A percentile compares a stretch with the other conserved stretches of the same genome.
These are phyloP conservation scores for Cladosporium velox DNA, from an alignment of 2,329 filamentous ascomycete genomes.

Conservation along the genomic window DNA sequence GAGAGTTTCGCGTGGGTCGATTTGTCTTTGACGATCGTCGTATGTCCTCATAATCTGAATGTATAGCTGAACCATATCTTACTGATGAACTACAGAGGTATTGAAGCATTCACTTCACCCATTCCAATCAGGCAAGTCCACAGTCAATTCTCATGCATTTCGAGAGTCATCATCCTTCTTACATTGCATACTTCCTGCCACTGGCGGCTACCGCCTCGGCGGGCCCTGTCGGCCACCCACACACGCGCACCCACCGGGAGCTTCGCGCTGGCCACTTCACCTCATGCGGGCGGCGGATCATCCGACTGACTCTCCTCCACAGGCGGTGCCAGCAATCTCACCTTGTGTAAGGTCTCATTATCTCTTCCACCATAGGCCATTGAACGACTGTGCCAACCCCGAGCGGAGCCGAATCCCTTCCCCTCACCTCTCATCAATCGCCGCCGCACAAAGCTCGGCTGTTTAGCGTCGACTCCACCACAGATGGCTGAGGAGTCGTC, in stretches of 20 bases:
- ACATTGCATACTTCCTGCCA: background rate
- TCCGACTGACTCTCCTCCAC: conserved; percentile 7
- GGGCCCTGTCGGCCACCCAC: background rate
- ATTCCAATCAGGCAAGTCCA: background rate
- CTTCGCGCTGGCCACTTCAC: conserved; percentile 16
- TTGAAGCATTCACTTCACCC: background rate
- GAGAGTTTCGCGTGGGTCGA: background rate
- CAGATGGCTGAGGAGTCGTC: conserved; percentile 10
- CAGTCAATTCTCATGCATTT: background rate
- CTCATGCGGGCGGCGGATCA: conserved; percentile 4
- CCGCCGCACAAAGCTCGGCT: conserved; percentile 15
- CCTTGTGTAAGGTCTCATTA: conserved; percentile 2
- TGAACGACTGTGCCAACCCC: background rate
- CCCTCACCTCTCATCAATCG: background rate
- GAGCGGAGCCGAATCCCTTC: conserved; percentile 12
- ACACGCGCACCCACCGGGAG: conserved; percentile 1
- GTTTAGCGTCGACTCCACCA: background rate
- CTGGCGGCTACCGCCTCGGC: background rate
- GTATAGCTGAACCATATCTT: background rate
- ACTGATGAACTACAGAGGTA: background rate
- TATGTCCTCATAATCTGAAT: background rate
- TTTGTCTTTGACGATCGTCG: background rate
- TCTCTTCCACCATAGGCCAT: conserved; percentile 1
- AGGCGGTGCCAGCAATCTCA: background rate
- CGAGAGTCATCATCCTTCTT: background rate